Evolutionary conservation across 345 rosid genomes (phyloP).

Genomic region (Atalantia buxifolia): DNA sequence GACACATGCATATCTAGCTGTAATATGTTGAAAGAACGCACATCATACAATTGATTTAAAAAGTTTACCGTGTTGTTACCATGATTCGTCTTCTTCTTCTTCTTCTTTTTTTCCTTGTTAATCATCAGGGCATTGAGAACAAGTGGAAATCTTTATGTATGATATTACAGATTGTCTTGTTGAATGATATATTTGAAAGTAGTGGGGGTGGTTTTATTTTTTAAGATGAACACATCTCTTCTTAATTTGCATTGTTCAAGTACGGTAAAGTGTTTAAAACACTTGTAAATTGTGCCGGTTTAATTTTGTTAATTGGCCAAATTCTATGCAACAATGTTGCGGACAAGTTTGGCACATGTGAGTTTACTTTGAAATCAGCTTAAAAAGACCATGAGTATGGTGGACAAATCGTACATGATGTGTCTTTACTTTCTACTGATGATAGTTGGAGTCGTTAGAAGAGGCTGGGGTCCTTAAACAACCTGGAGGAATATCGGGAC

Average conservation of each 20-base stretch:
- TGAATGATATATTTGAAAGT: not conserved
- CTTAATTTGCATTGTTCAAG: not conserved
- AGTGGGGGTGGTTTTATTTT: not conserved
- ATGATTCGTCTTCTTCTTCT: too few species aligned
- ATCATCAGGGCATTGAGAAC: not conserved
- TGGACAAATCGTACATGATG: not conserved
- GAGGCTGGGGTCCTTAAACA: slow-evolving; percentile 6
- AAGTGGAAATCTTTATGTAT: not conserved
- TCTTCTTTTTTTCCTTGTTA: not conserved
- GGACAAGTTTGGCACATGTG: too few species aligned
- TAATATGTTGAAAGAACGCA: not conserved
- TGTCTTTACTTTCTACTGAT: not conserved
- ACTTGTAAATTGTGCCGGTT: too few species aligned
- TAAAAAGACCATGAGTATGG: too few species aligned
- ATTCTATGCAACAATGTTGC: not conserved
- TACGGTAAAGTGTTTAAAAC: too few species aligned
- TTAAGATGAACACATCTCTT: not conserved
- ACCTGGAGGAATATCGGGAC: slow-evolving; percentile 4
- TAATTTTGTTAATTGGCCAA: not conserved
- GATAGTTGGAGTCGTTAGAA: slow-evolving; percentile 51
- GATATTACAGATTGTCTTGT: not conserved
- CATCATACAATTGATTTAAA: not conserved
- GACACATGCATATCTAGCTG: too few species aligned
- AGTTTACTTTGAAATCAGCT: not conserved
- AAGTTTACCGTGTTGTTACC: too few species aligned